Conservation (phyloP, 352 stramenopile genomes). For the Discostella stelligera region DNA sequence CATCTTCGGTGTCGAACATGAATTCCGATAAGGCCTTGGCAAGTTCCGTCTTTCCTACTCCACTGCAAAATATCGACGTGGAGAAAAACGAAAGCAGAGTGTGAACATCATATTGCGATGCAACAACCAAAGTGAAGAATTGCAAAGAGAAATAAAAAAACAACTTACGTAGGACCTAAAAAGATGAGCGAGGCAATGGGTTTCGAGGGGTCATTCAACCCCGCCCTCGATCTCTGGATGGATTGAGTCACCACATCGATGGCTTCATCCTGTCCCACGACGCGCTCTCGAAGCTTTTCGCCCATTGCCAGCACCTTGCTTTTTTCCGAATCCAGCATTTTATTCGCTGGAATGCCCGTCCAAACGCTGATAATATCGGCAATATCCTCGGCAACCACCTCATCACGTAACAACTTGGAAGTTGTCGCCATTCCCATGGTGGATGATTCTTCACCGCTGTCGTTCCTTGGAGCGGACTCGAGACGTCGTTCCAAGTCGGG, state of each 20-base stretch:
- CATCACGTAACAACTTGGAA: constrained; percentile 43
- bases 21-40: constrained; percentile 88
- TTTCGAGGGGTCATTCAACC: constrained; percentile 85
- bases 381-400: constrained; percentile 69
- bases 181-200: constrained; percentile 95
- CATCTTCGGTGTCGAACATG: constrained; percentile 87
- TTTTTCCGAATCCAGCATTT: constrained; percentile 85
- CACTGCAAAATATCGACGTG: constrained; percentile 29
- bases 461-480: constrained; percentile 37
- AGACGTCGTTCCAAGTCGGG: constrained; percentile 86
- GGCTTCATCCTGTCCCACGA: constrained; percentile 92
- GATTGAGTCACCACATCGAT: constrained; percentile 89
- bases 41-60: constrained; percentile 84
- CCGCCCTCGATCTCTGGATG: constrained; percentile 90
- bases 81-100: background rate
- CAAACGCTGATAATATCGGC: constrained; percentile 69
- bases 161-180: constrained; percentile 85
- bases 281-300: constrained; percentile 87
- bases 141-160: background rate
- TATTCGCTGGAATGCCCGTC: constrained; percentile 73
- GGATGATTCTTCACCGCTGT: background rate
- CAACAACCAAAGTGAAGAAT: background rate
- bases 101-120: background rate
- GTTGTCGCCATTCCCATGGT: constrained; percentile 29
- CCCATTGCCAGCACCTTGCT: constrained; percentile 91